Conservation (phyloP, 495 filamentous ascomycete genomes). For the Parachaetomium inaequale region DNA sequence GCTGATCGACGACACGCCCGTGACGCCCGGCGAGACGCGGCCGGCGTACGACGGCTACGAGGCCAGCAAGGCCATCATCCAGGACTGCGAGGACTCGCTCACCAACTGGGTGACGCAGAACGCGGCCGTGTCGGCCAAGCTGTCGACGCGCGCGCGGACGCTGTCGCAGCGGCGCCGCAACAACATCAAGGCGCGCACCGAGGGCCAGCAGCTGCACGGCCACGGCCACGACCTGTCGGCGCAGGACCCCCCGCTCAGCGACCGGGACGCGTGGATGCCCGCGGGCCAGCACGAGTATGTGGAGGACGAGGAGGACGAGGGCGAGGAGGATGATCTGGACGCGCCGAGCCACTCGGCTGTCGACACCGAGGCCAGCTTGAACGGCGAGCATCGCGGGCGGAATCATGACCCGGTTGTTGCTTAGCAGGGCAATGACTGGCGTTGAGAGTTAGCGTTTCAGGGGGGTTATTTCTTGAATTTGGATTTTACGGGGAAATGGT, state of each 20-base stretch:
- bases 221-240: slow-evolving; percentile 60
- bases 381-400: slow-evolving; percentile 48
- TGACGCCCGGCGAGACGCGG: slow-evolving; percentile 95
- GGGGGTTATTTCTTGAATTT: neutral
- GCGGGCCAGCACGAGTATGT: slow-evolving; percentile 66
- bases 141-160: slow-evolving; percentile 79
- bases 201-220: slow-evolving; percentile 37
- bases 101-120: slow-evolving; percentile 94
- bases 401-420: slow-evolving; percentile 35
- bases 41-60: slow-evolving; percentile 97
- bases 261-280: slow-evolving; percentile 86
- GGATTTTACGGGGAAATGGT: neutral
- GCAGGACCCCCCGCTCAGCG: slow-evolving; percentile 79
- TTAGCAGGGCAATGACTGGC: slow-evolving; percentile 15
- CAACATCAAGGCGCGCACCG: slow-evolving; percentile 59
- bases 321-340: slow-evolving; percentile 52
- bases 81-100: slow-evolving; percentile 95
- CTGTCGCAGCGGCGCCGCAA: slow-evolving; percentile 79
- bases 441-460: neutral
- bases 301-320: slow-evolving; percentile 51
- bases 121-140: slow-evolving; percentile 77
- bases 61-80: slow-evolving; percentile 97
- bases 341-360: slow-evolving; percentile 41
- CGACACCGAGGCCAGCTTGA: slow-evolving; percentile 43
- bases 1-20: slow-evolving; percentile 91